These are phyloP conservation scores for Tolypocladium sp. DNA, from an alignment of 2,329 filamentous ascomycete genomes.

Conservation along the genomic window DNA sequence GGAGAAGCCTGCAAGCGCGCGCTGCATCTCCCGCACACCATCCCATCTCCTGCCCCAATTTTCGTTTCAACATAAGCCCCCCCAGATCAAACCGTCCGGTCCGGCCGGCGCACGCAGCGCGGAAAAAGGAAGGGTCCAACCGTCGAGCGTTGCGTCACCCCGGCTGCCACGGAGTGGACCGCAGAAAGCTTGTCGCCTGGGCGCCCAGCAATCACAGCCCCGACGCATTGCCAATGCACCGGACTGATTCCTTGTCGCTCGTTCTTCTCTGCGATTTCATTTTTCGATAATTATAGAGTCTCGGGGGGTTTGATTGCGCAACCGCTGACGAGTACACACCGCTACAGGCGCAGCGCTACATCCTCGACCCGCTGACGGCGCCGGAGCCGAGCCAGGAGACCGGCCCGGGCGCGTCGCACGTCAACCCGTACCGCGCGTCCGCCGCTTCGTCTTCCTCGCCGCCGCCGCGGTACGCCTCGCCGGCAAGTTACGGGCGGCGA, in stretches of 20 bases:
- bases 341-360: constrained; percentile 51
- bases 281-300: too few species aligned
- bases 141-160: not conserved
- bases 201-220: too few species aligned
- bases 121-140: not conserved
- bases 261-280: too few species aligned
- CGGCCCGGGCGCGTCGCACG: constrained; percentile 51
- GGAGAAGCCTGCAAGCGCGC: not conserved
- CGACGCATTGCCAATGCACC: not conserved
- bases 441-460: not conserved
- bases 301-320: not conserved
- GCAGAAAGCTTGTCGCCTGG: not conserved
- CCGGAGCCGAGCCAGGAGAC: constrained; percentile 61
- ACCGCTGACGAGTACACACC: not conserved
- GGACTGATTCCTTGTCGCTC: too few species aligned
- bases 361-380: constrained; percentile 60
- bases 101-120: too few species aligned
- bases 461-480: not conserved
- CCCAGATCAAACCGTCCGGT: not conserved
- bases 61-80: not conserved
- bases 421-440: constrained; percentile 20
- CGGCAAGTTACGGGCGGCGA: not conserved
- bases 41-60: not conserved
- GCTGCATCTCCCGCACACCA: not conserved
- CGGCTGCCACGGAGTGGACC: not conserved